A percentile compares a stretch with the other conserved stretches of the same genome.
Conservation (phyloP, 768 basidiomycete species). For the Leccinum ochraceum region DNA sequence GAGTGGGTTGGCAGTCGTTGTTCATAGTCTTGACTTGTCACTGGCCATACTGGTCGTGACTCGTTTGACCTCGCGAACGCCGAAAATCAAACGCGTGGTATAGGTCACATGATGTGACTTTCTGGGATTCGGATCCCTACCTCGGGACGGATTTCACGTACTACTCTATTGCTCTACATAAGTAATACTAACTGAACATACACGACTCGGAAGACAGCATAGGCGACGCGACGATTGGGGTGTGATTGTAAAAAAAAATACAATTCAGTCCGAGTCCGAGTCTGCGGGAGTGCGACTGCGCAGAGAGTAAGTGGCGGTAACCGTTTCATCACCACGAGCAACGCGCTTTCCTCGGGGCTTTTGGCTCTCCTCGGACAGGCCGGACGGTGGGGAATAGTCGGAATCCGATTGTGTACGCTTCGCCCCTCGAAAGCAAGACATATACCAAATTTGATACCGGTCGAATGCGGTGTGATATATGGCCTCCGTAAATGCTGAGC, state of each 20-base stretch:
- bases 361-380: background rate
- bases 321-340: background rate
- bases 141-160: too few species aligned
- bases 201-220: too few species aligned
- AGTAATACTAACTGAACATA: too few species aligned
- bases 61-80: too few species aligned
- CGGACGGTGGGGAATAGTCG: background rate
- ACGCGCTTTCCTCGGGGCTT: background rate
- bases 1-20: too few species aligned
- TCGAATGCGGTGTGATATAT: background rate
- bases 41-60: too few species aligned
- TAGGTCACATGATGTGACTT: too few species aligned
- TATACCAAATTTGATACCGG: background rate
- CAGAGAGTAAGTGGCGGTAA: background rate
- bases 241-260: background rate
- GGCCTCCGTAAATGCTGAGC: background rate
- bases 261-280: background rate
- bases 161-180: too few species aligned
- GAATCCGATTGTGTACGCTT: background rate
- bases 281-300: background rate
- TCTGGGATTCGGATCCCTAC: too few species aligned
- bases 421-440: background rate
- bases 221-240: background rate
- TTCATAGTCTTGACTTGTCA: too few species aligned
- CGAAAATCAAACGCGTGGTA: too few species aligned